Percentiles rank a stretch among this genome's conserved stretches.
Conservation (phyloP, 805 yeast species). For the Saturnispora kantuleensis region DNA sequence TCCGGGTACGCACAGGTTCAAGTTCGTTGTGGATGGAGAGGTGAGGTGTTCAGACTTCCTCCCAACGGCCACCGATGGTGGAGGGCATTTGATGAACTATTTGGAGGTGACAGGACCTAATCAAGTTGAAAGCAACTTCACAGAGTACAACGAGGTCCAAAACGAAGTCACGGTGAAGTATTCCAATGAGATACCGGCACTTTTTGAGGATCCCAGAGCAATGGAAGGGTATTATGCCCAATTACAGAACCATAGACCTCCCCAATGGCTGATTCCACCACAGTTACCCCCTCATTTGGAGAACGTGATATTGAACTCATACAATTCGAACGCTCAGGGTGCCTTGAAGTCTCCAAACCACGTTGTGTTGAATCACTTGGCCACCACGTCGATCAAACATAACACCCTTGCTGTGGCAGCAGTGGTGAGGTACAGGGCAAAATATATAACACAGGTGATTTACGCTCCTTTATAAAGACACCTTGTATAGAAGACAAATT, state of each 20-base stretch:
- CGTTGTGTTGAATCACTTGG: constrained; percentile 86
- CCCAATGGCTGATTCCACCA: constrained; percentile 73
- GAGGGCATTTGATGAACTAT: constrained; percentile 92
- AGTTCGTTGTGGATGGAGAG: constrained; percentile 92
- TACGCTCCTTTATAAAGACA: constrained; percentile 70
- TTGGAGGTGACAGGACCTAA: constrained; percentile 48
- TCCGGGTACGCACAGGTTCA: constrained; percentile 84
- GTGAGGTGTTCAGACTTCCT: constrained; percentile 76
- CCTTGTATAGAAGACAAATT: background rate
- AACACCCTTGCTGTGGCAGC: constrained; percentile 90
- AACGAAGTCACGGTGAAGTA: constrained; percentile 15
- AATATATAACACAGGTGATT: constrained; percentile 83
- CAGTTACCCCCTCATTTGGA: constrained; percentile 95
- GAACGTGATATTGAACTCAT: constrained; percentile 79
- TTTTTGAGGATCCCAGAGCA: constrained; percentile 74
- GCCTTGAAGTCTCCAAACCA: constrained; percentile 92
- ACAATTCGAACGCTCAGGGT: constrained; percentile 53
- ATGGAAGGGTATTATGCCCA: constrained; percentile 81
- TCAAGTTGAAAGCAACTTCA: constrained; percentile 47
- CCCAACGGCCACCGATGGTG: constrained; percentile 96
- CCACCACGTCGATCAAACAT: constrained; percentile 92
- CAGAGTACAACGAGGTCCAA: constrained; percentile 52
- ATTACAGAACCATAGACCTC: constrained; percentile 35
- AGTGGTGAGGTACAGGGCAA: constrained; percentile 77
- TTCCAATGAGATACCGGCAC: constrained; percentile 56